Evolutionary conservation across 2,329 filamentous ascomycete genomes (phyloP).

Genomic region (Aspergillus aculeatus): DNA sequence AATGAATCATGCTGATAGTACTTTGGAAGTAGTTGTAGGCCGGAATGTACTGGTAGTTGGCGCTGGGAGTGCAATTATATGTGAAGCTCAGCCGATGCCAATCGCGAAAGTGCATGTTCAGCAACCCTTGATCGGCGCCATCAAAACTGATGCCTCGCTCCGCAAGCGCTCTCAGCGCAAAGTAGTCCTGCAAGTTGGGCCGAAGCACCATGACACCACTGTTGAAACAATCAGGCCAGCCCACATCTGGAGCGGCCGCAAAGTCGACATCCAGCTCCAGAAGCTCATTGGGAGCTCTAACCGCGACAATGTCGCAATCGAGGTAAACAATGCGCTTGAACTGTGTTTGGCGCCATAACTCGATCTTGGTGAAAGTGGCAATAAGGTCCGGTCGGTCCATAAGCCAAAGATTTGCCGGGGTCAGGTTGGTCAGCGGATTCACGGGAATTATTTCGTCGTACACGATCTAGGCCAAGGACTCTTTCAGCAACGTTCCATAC

Average conservation of each 20-base stretch:
- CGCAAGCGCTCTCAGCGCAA: conserved; percentile 79
- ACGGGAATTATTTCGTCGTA: conserved; percentile 91
- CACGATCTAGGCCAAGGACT: conserved; percentile 56
- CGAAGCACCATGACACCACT: conserved; percentile 92
- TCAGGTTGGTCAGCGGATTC: conserved; percentile 71
- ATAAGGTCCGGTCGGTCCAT: conserved; percentile 91
- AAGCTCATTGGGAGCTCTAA: conserved; percentile 88
- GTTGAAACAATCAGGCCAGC: conserved; percentile 98
- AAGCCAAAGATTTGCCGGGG: conserved; percentile 78
- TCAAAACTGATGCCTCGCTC: conserved; percentile 90
- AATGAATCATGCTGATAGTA: conserved; percentile 86
- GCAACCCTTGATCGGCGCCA: conserved; percentile 89
- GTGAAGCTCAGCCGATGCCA: conserved; percentile 90
- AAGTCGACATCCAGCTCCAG: conserved; percentile 65
- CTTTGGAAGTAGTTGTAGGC: conserved; percentile 92
- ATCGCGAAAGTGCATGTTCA: conserved; percentile 89
- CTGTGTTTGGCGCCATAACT: conserved; percentile 86
- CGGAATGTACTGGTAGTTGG: conserved; percentile 95
- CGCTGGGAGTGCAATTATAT: conserved; percentile 96
- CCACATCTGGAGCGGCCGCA: conserved; percentile 84
- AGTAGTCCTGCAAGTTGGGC: conserved; percentile 84
- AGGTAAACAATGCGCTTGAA: conserved; percentile 93
- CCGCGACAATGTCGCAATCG: conserved; percentile 88
- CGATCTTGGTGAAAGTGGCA: conserved; percentile 94
- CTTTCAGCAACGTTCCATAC: background rate